Evolutionary conservation across 371 early-diverging fungal genomes (phyloP), one percentile per base, ranked within the genome.

Genomic region (Parasitella parasitica): DNA sequence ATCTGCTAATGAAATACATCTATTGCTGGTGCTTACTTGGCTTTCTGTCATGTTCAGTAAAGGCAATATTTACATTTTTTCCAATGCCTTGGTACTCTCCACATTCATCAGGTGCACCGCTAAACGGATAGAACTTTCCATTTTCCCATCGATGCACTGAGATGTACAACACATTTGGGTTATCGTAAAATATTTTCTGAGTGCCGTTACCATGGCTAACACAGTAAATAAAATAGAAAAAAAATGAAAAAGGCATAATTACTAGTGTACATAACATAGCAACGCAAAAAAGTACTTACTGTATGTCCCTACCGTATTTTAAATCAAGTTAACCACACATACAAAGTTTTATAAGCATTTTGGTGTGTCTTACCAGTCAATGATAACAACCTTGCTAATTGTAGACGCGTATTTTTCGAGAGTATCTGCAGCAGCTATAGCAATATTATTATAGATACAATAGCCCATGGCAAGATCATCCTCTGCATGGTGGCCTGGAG

Each of bases 401-500:
- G 68, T 76, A 20, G 72, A 54, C 0, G 84, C 73, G 59, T 84
- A 76, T 57, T 75, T 79, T 22, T 76, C 73, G 24, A 86, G 36
- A 0, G 83, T 78, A 18, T 77, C 63, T 12, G 80, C 72, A 11
- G 82, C 88, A 8, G 89, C 85, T 30, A 88, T 83, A 13, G 87
- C 89, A 6, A 86, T 87, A 63, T 88, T 89, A 64, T 89, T 89
- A 66, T 82, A 87, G 52, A 86, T 83, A 48, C 89, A 89, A 64
- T 83, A 89, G 5, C 89, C 89, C 89, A 86, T 89, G 12, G 85
- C 87, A 30, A 73, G 75, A 59, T 86, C 81, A 46, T 80, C 76
- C 68, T 89, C 88, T 16, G 89, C 87, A 57, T 89, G 89, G 69
- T 89, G 89, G 2, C 81, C 87, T 61, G 87, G 87, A 26, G 86